Percentiles rank a stretch among this genome's conserved stretches.
These are phyloP conservation scores for Colletotrichum truncatum DNA, from an alignment of 2,329 filamentous ascomycete genomes.

Conservation along the genomic window DNA sequence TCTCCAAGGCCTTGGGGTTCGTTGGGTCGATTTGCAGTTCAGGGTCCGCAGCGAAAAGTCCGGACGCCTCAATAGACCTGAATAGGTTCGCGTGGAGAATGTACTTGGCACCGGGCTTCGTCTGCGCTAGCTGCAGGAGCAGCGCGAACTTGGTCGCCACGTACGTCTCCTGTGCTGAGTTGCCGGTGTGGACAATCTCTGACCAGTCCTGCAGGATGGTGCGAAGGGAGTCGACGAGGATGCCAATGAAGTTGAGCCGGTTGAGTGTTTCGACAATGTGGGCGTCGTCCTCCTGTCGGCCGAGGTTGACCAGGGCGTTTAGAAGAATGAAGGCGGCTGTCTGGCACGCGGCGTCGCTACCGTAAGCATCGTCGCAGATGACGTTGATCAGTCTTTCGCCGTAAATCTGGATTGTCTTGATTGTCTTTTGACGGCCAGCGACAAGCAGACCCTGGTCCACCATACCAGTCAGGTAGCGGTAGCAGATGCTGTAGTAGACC, in stretches of 20 bases:
- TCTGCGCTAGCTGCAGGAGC: slow-evolving; percentile 85
- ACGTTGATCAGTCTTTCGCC: slow-evolving; percentile 86
- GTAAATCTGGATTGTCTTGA: slow-evolving; percentile 74
- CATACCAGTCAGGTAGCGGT: slow-evolving; percentile 82
- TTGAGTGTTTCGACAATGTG: slow-evolving; percentile 83
- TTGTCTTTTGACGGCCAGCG: slow-evolving; percentile 65
- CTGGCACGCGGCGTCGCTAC: slow-evolving; percentile 82
- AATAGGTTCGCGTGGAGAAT: slow-evolving; percentile 93
- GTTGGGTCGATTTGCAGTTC: slow-evolving; percentile 86
- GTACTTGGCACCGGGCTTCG: slow-evolving; percentile 82
- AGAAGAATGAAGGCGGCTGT: slow-evolving; percentile 89
- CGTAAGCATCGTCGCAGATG: slow-evolving; percentile 92
- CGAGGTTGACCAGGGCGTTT: slow-evolving; percentile 78
- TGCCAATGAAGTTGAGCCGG: slow-evolving; percentile 88
- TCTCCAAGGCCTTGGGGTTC: slow-evolving; percentile 75
- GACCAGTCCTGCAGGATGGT: slow-evolving; percentile 78
- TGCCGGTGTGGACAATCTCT: slow-evolving; percentile 57
- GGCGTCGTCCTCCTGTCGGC: slow-evolving; percentile 74
- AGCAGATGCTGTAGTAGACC: slow-evolving; percentile 91
- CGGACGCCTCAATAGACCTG: slow-evolving; percentile 79
- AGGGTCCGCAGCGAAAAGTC: slow-evolving; percentile 89
- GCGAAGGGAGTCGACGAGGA: slow-evolving; percentile 89
- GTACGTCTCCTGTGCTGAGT: slow-evolving; percentile 58
- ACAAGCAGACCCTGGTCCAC: slow-evolving; percentile 59
- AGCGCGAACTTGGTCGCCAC: slow-evolving; percentile 81